Evolutionary conservation across 805 yeast genomes (phyloP).

Genomic region (Wickerhamomyces hampshirensis): DNA sequence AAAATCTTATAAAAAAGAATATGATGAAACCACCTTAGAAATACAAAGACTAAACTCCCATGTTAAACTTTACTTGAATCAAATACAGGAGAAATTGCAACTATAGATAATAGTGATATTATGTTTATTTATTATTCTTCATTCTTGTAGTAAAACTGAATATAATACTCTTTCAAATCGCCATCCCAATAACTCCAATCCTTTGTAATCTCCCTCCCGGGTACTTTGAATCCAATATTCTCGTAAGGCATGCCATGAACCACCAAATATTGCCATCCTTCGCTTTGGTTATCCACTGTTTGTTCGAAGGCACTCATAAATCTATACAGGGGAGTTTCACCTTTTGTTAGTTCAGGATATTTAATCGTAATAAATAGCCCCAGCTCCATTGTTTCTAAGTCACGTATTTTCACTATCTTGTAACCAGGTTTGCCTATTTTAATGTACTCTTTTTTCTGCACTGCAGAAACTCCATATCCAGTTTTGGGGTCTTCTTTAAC

Average conservation of each 20-base stretch:
- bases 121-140: background rate
- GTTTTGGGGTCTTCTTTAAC: slow-evolving; percentile 1
- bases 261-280: slow-evolving; percentile 62
- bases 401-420: slow-evolving; percentile 62
- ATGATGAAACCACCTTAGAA: slow-evolving; percentile 31
- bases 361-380: slow-evolving; percentile 67
- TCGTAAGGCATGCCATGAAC: slow-evolving; percentile 91
- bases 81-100: slow-evolving; percentile 20
- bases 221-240: slow-evolving; percentile 70
- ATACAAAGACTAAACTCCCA: slow-evolving; percentile 23
- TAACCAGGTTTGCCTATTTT: slow-evolving; percentile 70
- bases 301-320: slow-evolving; percentile 78
- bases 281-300: slow-evolving; percentile 38
- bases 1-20: slow-evolving; percentile 35
- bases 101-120: slow-evolving; percentile 3
- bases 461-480: slow-evolving; percentile 27
- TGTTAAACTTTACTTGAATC: slow-evolving; percentile 22
- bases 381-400: slow-evolving; percentile 47
- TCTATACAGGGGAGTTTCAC: slow-evolving; percentile 57
- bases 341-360: slow-evolving; percentile 42
- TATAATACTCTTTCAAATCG: slow-evolving; percentile 60
- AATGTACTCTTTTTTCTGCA: slow-evolving; percentile 11
- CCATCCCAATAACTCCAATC: slow-evolving; percentile 72
- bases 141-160: slow-evolving; percentile 59
- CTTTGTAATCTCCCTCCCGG: slow-evolving; percentile 43